Evolutionary conservation across 805 yeast genomes (phyloP).

Genomic region (Candida wancherniae): DNA sequence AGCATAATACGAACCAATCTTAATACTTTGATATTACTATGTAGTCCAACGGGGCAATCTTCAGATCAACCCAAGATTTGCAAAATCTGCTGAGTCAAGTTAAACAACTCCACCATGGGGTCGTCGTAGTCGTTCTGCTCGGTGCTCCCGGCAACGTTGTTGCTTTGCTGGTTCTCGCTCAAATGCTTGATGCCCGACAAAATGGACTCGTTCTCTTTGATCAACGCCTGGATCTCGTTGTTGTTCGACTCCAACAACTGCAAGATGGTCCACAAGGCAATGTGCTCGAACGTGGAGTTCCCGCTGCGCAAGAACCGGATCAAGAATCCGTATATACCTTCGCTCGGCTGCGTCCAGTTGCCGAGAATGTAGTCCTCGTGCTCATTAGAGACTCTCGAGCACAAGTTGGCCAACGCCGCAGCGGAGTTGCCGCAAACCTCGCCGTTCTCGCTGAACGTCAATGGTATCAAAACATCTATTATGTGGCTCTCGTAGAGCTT

Average conservation of each 20-base stretch:
- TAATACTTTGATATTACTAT: background rate
- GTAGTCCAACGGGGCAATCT: no score
- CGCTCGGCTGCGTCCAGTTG: constrained; percentile 74
- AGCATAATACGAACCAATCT: background rate
- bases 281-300: constrained; percentile 94
- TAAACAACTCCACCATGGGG: constrained; percentile 60
- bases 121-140: constrained; percentile 46
- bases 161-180: constrained; percentile 33
- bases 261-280: constrained; percentile 93
- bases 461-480: constrained; percentile 83
- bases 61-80: constrained; percentile 41
- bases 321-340: constrained; percentile 83
- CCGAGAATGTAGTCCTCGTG: constrained; percentile 69
- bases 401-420: constrained; percentile 93
- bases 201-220: constrained; percentile 51
- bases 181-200: constrained; percentile 50
- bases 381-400: constrained; percentile 78
- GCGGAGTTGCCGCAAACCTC: constrained; percentile 99
- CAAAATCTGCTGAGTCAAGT: constrained; percentile 62
- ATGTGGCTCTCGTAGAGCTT: constrained; percentile 79
- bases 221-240: constrained; percentile 49
- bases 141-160: constrained; percentile 5
- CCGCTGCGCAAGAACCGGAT: constrained; percentile 73
- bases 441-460: constrained; percentile 79
- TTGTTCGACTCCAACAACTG: constrained; percentile 89